These are phyloP conservation scores for Eucalyptus coolabah DNA, from an alignment of 345 rosid genomes.

Conservation along the genomic window DNA sequence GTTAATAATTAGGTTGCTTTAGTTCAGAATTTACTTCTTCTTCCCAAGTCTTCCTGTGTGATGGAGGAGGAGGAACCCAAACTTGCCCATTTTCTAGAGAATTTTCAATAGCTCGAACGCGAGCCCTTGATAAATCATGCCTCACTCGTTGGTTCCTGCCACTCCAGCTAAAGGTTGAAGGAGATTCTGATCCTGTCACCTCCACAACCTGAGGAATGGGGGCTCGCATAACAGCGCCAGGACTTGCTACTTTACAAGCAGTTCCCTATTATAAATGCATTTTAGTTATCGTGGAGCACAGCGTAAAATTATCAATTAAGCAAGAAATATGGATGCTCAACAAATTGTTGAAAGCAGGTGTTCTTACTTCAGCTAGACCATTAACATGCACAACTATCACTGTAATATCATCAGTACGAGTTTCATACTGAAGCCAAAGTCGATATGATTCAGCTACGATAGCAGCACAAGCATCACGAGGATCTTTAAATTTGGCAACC, in stretches of 20 bases:
- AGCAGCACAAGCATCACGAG: constrained; percentile 99
- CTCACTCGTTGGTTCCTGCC: constrained; percentile 65
- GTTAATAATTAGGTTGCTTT: neutral
- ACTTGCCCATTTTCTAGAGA: constrained; percentile 77
- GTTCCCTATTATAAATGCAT: constrained; percentile 34
- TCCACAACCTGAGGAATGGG: constrained; percentile 74
- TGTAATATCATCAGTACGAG: constrained; percentile 99
- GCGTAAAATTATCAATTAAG: neutral
- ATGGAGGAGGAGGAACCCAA: constrained; percentile 90
- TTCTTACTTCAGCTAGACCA: constrained; percentile 65
- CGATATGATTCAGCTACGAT: constrained; percentile 99
- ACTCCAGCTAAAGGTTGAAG: constrained; percentile 64
- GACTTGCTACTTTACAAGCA: constrained; percentile 26
- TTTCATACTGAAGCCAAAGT: constrained; percentile 97
- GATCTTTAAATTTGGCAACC: constrained; percentile 94
- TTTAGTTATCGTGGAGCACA: neutral
- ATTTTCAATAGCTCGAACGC: constrained; percentile 88
- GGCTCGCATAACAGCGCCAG: constrained; percentile 25
- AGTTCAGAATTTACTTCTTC: constrained; percentile 60
- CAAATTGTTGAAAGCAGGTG: neutral
- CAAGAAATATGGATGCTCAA: neutral
- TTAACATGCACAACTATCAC: constrained; percentile 84
- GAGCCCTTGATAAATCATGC: constrained; percentile 88
- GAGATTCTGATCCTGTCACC: constrained; percentile 79
- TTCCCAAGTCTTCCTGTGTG: constrained; percentile 95